Evolutionary conservation across 176 grass and related monocot species (phyloP).

Genomic region (Areca catechu): DNA sequence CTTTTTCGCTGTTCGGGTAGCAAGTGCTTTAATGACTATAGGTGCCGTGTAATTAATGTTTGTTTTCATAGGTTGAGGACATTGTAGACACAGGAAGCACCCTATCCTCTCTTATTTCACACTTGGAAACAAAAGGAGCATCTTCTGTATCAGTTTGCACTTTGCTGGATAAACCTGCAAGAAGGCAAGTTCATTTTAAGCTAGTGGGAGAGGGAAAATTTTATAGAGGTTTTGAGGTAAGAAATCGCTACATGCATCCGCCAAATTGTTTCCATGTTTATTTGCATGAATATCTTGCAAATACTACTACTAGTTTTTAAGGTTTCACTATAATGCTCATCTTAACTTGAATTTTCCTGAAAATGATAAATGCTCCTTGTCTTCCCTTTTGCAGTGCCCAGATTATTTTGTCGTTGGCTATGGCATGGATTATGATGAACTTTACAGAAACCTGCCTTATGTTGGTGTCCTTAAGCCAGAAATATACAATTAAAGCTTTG

Average conservation of each 20-base stretch:
- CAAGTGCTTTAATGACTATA: too few relatives aligned
- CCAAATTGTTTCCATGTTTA: too few relatives aligned
- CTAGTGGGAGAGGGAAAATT: slow-evolving; percentile 78
- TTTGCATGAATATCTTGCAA: too few relatives aligned
- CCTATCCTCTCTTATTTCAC: slow-evolving; percentile 55
- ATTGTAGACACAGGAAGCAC: slow-evolving; percentile 95
- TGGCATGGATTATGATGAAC: slow-evolving; percentile 83
- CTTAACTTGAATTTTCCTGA: too few relatives aligned
- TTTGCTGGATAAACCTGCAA: slow-evolving; percentile 84
- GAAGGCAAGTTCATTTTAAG: slow-evolving; percentile 55
- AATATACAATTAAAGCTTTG: too few relatives aligned
- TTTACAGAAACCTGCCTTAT: slow-evolving; percentile 59
- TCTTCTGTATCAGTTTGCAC: slow-evolving; percentile 72
- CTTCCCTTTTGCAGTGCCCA: slow-evolving; percentile 57
- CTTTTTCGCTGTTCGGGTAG: not conserved
- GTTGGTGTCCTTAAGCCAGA: slow-evolving; percentile 32
- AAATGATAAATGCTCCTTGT: not conserved
- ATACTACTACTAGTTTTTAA: too few relatives aligned
- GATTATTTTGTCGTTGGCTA: slow-evolving; percentile 91
- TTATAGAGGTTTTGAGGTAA: slow-evolving; percentile 83
- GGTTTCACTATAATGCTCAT: too few relatives aligned
- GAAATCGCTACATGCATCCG: not conserved
- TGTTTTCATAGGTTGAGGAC: slow-evolving; percentile 64
- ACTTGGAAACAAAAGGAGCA: slow-evolving; percentile 73
- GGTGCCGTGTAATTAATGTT: not conserved